These are phyloP conservation scores for Scheffersomyces lignicola DNA, from an alignment of 1,139 yeast species.

Conservation along the genomic window DNA sequence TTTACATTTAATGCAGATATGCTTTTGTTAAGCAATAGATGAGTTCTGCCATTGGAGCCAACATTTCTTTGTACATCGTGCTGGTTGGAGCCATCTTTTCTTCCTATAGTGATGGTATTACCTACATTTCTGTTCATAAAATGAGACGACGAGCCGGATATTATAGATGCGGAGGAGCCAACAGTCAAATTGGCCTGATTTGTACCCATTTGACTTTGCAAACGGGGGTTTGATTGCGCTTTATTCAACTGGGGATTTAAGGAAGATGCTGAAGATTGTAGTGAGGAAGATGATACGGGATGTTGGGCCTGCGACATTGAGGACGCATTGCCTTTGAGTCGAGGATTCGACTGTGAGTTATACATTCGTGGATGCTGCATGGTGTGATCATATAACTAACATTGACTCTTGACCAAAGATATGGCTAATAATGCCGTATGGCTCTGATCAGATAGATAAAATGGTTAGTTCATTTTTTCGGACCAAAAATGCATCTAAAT, in stretches of 20 bases:
- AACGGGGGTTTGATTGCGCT: background rate
- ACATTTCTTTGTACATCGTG: constrained; percentile 9
- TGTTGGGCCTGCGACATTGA: background rate
- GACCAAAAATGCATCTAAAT: too few species aligned
- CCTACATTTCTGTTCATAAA: constrained; percentile 13
- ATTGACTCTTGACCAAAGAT: background rate
- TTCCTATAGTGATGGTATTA: constrained; percentile 14
- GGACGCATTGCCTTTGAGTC: background rate
- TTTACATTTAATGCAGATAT: constrained; percentile 1
- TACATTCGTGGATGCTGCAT: constrained; percentile 13
- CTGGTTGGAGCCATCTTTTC: constrained; percentile 9
- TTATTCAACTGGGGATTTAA: background rate
- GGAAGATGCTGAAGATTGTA: background rate
- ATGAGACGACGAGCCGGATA: constrained; percentile 7
- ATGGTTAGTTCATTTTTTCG: too few species aligned
- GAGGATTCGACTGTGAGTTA: constrained; percentile 6
- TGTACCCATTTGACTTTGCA: constrained; percentile 19
- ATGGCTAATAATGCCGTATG: background rate
- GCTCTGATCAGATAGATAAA: too few species aligned
- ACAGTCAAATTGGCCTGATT: constrained; percentile 22
- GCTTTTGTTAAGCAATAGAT: background rate
- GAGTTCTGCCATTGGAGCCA: background rate
- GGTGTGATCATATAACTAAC: background rate
- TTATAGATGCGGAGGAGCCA: constrained; percentile 13
- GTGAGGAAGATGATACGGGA: background rate